These are phyloP conservation scores for Plasmodium inui DNA, from an alignment of 169 alveolate genomes.

Conservation along the genomic window DNA sequence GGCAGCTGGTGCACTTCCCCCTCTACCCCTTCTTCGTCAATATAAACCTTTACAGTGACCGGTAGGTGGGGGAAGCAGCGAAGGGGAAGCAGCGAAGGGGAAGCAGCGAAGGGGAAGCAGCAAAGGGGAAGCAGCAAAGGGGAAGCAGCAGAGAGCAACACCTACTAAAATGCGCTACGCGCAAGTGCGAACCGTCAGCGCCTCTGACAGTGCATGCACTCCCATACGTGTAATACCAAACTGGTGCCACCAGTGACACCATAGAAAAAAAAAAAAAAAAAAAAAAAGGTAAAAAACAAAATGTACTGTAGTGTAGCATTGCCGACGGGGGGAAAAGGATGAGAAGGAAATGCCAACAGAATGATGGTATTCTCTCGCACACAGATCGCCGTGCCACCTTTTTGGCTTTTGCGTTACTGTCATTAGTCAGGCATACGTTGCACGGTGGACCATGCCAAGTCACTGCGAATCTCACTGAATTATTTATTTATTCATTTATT, in stretches of 20 bases:
- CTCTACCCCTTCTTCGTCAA: slow-evolving; percentile 65
- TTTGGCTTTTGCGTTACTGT: not conserved
- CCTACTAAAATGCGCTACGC: not conserved
- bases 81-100: not conserved
- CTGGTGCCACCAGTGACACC: not conserved
- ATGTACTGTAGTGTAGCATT: not conserved
- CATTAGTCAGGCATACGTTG: not conserved
- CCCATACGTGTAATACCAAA: not conserved
- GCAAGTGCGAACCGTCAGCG: not conserved
- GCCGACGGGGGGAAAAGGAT: not conserved
- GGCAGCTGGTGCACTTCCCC: slow-evolving; percentile 48
- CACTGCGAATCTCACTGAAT: not conserved
- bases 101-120: not conserved
- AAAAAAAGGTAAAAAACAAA: not conserved
- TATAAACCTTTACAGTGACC: slow-evolving; percentile 39
- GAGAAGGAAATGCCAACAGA: not conserved
- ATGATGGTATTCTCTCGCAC: not conserved
- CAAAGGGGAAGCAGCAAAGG: not conserved
- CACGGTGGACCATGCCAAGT: not conserved
- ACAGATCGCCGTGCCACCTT: not conserved
- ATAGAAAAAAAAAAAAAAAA: not conserved
- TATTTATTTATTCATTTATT: too few species aligned
- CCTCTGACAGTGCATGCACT: not conserved
- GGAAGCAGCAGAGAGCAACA: not conserved
- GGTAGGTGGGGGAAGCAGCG: not conserved